phyloP scores from a whole-genome alignment of 1,284 basidiomycete species.

The Pholiota adiposa region DNA sequence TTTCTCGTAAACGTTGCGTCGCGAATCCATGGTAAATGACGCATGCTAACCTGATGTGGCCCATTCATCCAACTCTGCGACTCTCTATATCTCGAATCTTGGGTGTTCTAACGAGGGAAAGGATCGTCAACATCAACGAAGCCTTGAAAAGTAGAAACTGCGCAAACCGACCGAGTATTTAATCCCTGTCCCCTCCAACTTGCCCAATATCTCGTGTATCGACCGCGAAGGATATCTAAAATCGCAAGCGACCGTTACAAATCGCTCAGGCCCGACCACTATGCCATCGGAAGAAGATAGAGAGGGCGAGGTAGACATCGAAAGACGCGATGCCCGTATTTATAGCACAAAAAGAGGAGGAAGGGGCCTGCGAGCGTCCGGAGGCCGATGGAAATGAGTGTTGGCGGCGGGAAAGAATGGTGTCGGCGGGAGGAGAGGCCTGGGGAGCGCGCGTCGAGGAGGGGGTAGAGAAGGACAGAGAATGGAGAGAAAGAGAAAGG shows the following conservation, averaged over 20 bases:
- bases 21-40: neutral
- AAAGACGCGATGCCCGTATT: neutral
- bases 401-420: neutral
- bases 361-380: neutral
- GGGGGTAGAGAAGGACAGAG: neutral
- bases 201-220: neutral
- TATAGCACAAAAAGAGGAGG: conserved; percentile 1
- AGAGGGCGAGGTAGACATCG: neutral
- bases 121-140: neutral
- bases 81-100: neutral
- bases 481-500: neutral
- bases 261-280: neutral
- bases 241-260: neutral
- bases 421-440: no score
- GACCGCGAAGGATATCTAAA: conserved; percentile 5
- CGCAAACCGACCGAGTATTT: neutral
- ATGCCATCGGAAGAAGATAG: neutral
- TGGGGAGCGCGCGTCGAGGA: no score
- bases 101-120: neutral
- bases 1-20: neutral
- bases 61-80: neutral
- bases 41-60: neutral
- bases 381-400: conserved; percentile 3
- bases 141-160: neutral
- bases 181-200: neutral